These are phyloP conservation scores for Eruca vesicaria DNA, from an alignment of 441 rosid genomes.

Conservation along the genomic window DNA sequence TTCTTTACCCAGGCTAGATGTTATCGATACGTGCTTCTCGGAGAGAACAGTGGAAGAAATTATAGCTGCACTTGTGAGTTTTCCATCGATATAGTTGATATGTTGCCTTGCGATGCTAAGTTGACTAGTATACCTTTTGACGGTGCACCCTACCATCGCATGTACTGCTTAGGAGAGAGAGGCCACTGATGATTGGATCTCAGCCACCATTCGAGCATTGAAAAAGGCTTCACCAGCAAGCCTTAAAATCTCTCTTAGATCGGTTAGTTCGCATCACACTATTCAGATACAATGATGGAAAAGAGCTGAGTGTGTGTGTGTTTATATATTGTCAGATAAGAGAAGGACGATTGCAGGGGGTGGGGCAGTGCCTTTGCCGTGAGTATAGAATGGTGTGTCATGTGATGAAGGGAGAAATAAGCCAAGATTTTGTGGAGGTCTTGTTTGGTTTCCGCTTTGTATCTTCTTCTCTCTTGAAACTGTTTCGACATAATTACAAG, in stretches of 20 bases:
- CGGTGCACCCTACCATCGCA: conserved; percentile 3
- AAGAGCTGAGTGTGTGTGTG: conserved; percentile 16
- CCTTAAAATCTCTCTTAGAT: conserved; percentile 85
- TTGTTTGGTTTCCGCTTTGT: conserved; percentile 6
- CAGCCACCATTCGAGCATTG: conserved; percentile 48
- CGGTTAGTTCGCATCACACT: conserved; percentile 42
- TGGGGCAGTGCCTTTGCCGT: conserved; percentile 72
- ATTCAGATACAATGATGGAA: background rate
- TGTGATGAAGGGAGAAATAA: conserved; percentile 69
- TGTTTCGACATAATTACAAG: background rate
- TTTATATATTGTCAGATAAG: conserved; percentile 60
- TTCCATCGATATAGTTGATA: background rate
- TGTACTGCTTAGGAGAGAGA: conserved; percentile 61
- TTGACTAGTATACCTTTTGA: conserved; percentile 7
- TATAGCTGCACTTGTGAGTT: conserved; percentile 68
- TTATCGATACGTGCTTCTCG: conserved; percentile 73
- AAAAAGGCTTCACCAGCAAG: conserved; percentile 87
- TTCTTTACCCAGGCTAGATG: conserved; percentile 55
- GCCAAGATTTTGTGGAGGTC: conserved; percentile 91
- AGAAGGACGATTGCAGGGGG: conserved; percentile 81
- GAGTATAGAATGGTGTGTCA: conserved; percentile 87
- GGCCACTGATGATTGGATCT: conserved; percentile 58
- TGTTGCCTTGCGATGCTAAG: background rate
- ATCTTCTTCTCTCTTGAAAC: background rate
- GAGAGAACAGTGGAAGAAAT: conserved; percentile 73